Evolutionary conservation across 352 stramenopile species (phyloP), one percentile per base, ranked within the genome.

Genomic region (Blastocystis sp.): DNA sequence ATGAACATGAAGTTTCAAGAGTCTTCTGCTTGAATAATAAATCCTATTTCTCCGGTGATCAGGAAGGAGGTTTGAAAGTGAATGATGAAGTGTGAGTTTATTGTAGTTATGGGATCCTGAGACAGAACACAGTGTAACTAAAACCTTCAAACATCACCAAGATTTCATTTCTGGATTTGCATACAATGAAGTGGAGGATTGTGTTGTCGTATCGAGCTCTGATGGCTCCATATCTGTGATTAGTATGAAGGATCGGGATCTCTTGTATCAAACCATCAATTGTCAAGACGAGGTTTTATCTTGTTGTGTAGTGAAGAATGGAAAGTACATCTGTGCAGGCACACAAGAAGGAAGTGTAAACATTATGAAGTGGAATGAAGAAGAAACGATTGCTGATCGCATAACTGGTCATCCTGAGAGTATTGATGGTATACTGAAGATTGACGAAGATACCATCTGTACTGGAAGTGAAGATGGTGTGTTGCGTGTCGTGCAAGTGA

Each of bases 321-420:
- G 78, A 33, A 42, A 68, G 13, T 79, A 40, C 30, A 44, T 89
- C 17, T 76, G 60, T 56, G 66, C 66, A 7, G 78, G 78, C 3
- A 89, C 78, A n/a, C 78, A 89, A 30, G 66, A 89, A 37, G 78
- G 78, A 35, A 51, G 37, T n/a, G 60, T 89, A 0, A 89, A 89
- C 48, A 76, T 89, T n/a, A 59, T 62, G 40, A 59, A 64, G 37
- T 89, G 78, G 78, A 59, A 79, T 40, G 78, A 75, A 30, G 60
- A 79, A 42, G 78, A 77, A 3, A 24, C 60, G 19, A 78, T 89
- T 3, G 27, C 44, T 11, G 78, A 89, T 51, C 78, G 78, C 30
- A 89, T 89, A 4, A 79, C 78, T 9, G 78, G 78, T 58, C 78
- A 89, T 64, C 78, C 78, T 9, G 60, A 89, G 66, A 89, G 78